Evolutionary conservation across 768 basidiomycete species (phyloP).

Genomic region (Kwoniella newhampshirensis): DNA sequence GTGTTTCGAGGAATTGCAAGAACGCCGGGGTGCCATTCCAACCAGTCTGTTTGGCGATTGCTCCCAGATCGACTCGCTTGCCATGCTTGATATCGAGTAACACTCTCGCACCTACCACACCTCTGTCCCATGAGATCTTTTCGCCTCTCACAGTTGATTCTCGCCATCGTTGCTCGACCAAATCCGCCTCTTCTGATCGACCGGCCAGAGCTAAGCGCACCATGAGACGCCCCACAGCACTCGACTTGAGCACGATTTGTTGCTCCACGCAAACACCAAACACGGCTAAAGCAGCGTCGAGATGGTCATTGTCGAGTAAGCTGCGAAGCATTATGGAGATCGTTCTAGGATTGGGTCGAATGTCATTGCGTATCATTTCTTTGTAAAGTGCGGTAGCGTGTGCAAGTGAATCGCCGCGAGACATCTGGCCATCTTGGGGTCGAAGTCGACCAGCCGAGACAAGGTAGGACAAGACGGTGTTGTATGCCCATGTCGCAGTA

Average conservation of each 20-base stretch:
- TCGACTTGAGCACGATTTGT: constrained; percentile 23
- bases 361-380: constrained; percentile 23
- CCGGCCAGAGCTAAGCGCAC: constrained; percentile 13
- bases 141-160: not conserved
- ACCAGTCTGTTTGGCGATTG: constrained; percentile 7
- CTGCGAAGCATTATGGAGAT: constrained; percentile 20
- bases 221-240: constrained; percentile 32
- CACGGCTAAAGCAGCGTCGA: constrained; percentile 17
- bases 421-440: not conserved
- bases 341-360: constrained; percentile 16
- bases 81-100: constrained; percentile 31
- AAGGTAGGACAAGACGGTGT: constrained; percentile 13
- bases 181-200: constrained; percentile 18
- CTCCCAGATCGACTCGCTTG: constrained; percentile 24
- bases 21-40: constrained; percentile 24
- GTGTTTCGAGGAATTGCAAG: constrained; percentile 17
- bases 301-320: constrained; percentile 18
- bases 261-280: constrained; percentile 10
- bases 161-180: constrained; percentile 27
- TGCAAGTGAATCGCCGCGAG: constrained; percentile 6
- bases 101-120: constrained; percentile 30
- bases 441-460: not conserved
- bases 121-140: constrained; percentile 21
- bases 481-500: constrained; percentile 6
- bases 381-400: constrained; percentile 26